Base-by-base conservation (phyloP, 2,329 filamentous ascomycete genomes). In the Pseudogymnoascus sp. region DNA sequence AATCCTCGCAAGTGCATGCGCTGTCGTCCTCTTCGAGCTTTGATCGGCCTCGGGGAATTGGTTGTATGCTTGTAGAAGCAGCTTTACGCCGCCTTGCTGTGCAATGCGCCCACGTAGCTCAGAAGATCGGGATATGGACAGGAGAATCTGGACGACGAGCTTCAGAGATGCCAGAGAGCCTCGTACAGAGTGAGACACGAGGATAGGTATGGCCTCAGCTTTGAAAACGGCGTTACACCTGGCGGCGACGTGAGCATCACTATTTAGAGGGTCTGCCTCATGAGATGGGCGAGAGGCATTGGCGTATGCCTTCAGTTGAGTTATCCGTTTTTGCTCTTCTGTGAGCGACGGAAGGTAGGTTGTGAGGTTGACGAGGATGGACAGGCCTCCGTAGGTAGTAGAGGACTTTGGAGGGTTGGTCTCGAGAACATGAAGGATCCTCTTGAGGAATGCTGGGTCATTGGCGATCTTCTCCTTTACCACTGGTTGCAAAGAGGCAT, bases 301-400 rank as follows among this genome's bases (percentile, higher is more conserved):
- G 12, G 94, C 94, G 68, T 97, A 99, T 2, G 91, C 90, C 76
- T 95, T 96, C 45, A 99, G 81, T 71, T 99, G 89, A 5, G 82
- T 82, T 76, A 99, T 90, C 69, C 89, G 90, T 75, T 92, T 94
- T 68, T 96, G 88, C 72, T 99, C 94, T 64, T 96, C 92, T 0
- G 90, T 86, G 38, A 92, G 78, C 6, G 78, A 77, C 5, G 91
- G 91, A 38, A 83, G 80, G 70, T 95, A 97, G 28, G 82, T 79
- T 12, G 90, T 95, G 58, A 99, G 76, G 69, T 97, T 96, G 59
- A 84, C 78, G 65, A 97, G 81, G 59, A 96, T 88, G 69, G 88
- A 95, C 38, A 99, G 78, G 15, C 85, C 88, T 55, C 92, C 92
- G 69, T 95, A 96, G 0, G 91, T 86, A 21, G 88, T 76, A 10